Evolutionary conservation across 495 filamentous ascomycete genomes (phyloP).

Genomic region (Immersiella caudata): DNA sequence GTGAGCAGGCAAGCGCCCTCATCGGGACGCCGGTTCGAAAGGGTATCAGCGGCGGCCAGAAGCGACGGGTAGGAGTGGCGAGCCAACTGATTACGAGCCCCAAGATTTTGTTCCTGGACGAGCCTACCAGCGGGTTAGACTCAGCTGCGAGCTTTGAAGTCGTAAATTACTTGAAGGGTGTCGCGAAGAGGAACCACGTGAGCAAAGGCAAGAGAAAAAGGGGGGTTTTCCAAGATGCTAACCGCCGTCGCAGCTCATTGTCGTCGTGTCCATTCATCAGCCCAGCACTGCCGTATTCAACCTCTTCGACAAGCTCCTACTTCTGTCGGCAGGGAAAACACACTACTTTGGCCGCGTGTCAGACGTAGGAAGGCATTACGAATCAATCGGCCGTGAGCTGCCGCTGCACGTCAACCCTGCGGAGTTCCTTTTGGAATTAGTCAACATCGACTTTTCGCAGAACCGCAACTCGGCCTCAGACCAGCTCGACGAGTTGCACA

Average conservation of each 20-base stretch:
- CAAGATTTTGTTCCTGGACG: slow-evolving; percentile 78
- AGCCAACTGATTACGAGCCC: slow-evolving; percentile 78
- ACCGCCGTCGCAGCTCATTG: slow-evolving; percentile 68
- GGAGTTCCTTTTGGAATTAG: slow-evolving; percentile 72
- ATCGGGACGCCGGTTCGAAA: slow-evolving; percentile 80
- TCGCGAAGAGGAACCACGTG: slow-evolving; percentile 69
- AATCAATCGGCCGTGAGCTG: slow-evolving; percentile 57
- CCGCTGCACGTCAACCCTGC: slow-evolving; percentile 74
- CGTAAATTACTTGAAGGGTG: slow-evolving; percentile 72
- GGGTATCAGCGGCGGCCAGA: slow-evolving; percentile 80
- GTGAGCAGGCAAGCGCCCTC: slow-evolving; percentile 65
- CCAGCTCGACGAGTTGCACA: slow-evolving; percentile 47
- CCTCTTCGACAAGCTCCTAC: slow-evolving; percentile 75
- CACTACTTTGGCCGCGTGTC: slow-evolving; percentile 69
- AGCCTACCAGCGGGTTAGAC: slow-evolving; percentile 80
- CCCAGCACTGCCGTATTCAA: slow-evolving; percentile 75
- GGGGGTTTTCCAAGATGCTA: neutral
- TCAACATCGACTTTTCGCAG: slow-evolving; percentile 69
- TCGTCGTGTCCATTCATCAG: slow-evolving; percentile 76
- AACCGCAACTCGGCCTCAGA: slow-evolving; percentile 45
- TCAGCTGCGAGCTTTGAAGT: slow-evolving; percentile 81
- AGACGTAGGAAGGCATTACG: slow-evolving; percentile 60
- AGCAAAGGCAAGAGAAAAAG: slow-evolving; percentile 51
- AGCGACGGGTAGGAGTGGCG: slow-evolving; percentile 74
- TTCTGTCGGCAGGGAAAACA: slow-evolving; percentile 68